Evolutionary conservation across 805 yeast genomes (phyloP).

Genomic region (Candida tibetensis): DNA sequence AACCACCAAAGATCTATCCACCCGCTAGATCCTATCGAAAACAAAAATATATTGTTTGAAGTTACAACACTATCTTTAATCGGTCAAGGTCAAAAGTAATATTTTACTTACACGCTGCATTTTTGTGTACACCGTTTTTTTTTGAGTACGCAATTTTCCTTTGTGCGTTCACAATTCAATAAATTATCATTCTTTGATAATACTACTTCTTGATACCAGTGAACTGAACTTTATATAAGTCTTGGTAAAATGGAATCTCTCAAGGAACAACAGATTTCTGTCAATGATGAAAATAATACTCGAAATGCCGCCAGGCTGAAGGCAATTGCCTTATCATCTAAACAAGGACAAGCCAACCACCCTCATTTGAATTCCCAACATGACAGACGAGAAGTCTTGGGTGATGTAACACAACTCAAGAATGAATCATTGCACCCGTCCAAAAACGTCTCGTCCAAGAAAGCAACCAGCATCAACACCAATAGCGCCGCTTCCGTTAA

Average conservation of each 20-base stretch:
- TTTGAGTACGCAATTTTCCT: background rate
- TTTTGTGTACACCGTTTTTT: no score
- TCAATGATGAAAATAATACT: conserved; percentile 9
- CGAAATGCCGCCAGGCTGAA: conserved; percentile 4
- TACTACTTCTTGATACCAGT: no score
- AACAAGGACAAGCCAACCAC: background rate
- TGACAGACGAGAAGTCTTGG: conserved; percentile 25
- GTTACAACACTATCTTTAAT: no score
- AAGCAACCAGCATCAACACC: background rate
- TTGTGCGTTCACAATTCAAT: background rate
- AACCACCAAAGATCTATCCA: no score
- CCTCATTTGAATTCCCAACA: conserved; percentile 4
- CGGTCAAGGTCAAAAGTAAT: no score
- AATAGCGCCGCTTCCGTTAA: background rate
- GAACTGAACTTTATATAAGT: no score
- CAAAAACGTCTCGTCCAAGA: background rate
- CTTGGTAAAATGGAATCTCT: conserved; percentile 7
- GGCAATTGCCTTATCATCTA: conserved; percentile 1
- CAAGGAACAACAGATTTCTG: conserved; percentile 1
- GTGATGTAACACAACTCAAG: conserved; percentile 27
- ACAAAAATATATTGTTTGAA: no score
- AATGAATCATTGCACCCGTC: conserved; percentile 11
- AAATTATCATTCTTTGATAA: no score
- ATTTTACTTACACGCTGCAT: no score
- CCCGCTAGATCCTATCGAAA: no score